A percentile compares a stretch with the other conserved stretches of the same genome.
These are phyloP conservation scores for Fusarium sp. DNA, from an alignment of 2,329 filamentous ascomycete genomes.

Conservation along the genomic window DNA sequence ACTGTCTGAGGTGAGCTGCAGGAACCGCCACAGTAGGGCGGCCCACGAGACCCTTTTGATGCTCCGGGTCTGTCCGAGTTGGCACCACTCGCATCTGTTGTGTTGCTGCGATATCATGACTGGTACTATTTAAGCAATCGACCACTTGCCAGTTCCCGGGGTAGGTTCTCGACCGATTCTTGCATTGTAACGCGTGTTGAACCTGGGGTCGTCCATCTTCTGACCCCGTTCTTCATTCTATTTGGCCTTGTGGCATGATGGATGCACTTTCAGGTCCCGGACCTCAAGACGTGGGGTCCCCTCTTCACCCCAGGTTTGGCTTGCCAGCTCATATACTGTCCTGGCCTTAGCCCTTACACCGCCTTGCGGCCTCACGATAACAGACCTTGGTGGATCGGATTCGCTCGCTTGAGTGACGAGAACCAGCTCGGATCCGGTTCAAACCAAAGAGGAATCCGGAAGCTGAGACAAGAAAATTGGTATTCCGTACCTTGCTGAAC, in stretches of 20 bases:
- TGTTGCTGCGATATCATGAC: constrained; percentile 31
- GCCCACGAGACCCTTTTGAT: constrained; percentile 45
- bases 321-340: constrained; percentile 10
- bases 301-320: constrained; percentile 28
- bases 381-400: constrained; percentile 33
- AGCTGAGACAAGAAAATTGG: constrained; percentile 21
- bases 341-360: constrained; percentile 45
- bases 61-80: constrained; percentile 48
- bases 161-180: constrained; percentile 39
- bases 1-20: constrained; percentile 43
- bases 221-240: constrained; percentile 28
- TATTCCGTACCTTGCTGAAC: constrained; percentile 55
- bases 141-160: constrained; percentile 23
- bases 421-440: neutral
- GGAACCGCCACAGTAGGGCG: constrained; percentile 44
- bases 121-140: constrained; percentile 9
- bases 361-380: constrained; percentile 43
- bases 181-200: constrained; percentile 39
- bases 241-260: constrained; percentile 14
- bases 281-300: constrained; percentile 39
- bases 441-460: neutral
- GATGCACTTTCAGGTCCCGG: constrained; percentile 4
- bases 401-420: constrained; percentile 40
- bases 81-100: constrained; percentile 45
- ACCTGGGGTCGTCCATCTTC: constrained; percentile 35